These are phyloP conservation scores for Microsporum audouinii DNA, from an alignment of 2,329 filamentous ascomycete genomes.

Conservation along the genomic window DNA sequence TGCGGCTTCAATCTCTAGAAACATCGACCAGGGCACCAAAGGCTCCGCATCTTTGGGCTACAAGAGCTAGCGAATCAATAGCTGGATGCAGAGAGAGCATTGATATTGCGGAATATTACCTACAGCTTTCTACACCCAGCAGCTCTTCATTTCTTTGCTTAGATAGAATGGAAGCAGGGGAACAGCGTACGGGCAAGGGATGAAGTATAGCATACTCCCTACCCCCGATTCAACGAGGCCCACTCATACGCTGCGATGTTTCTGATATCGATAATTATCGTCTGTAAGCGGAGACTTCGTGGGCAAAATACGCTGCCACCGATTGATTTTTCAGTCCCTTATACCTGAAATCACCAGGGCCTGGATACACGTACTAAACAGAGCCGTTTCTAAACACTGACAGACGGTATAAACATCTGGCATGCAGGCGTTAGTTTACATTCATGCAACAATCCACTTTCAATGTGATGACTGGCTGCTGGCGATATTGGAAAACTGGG, in stretches of 20 bases:
- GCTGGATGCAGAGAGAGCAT: neutral
- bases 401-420: neutral
- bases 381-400: neutral
- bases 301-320: neutral
- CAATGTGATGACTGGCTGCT: neutral
- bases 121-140: neutral
- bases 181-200: neutral
- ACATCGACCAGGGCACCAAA: neutral
- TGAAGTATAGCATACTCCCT: neutral
- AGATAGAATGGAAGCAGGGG: neutral
- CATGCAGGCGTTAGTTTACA: neutral
- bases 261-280: neutral
- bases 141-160: neutral
- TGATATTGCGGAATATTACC: neutral
- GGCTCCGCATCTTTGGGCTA: neutral
- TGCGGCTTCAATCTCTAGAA: neutral
- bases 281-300: neutral
- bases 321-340: neutral
- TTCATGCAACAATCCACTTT: neutral
- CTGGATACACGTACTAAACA: neutral
- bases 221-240: neutral
- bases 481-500: neutral
- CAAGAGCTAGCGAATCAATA: neutral
- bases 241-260: neutral
- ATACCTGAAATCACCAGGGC: neutral